Percentiles rank a stretch among this genome's conserved stretches.
Evolutionary conservation across 2,329 filamentous ascomycete species (phyloP).

Genomic region (Aspergillus latus): DNA sequence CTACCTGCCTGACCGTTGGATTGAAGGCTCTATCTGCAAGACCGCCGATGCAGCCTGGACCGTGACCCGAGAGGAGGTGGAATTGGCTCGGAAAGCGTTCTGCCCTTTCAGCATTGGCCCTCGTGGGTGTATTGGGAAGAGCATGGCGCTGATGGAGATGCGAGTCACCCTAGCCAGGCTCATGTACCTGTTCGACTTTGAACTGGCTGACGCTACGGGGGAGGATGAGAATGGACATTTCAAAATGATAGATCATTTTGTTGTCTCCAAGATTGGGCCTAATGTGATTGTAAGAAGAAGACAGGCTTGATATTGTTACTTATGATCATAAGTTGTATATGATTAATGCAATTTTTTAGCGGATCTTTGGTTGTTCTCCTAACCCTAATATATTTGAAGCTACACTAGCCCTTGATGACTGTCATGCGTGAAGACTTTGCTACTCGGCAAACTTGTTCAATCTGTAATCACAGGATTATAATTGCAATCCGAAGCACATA

Average conservation of each 20-base stretch:
- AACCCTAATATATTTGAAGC: no score
- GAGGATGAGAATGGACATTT: constrained; percentile 38
- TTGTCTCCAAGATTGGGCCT: constrained; percentile 38
- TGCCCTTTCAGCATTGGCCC: constrained; percentile 57
- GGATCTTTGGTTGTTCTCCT: no score
- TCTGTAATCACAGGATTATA: no score
- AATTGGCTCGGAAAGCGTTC: constrained; percentile 65
- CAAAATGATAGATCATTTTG: constrained; percentile 41
- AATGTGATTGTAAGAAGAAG: constrained; percentile 30
- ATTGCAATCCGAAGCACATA: no score
- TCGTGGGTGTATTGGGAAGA: constrained; percentile 45
- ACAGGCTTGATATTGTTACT: background rate
- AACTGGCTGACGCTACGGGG: constrained; percentile 33
- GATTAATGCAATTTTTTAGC: no score
- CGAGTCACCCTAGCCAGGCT: constrained; percentile 39
- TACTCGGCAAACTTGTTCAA: no score
- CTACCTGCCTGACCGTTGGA: constrained; percentile 67
- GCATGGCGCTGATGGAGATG: constrained; percentile 46
- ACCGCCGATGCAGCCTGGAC: constrained; percentile 38
- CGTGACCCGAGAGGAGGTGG: constrained; percentile 51
- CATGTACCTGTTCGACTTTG: constrained; percentile 43
- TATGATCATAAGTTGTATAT: no score
- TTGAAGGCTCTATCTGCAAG: constrained; percentile 48
- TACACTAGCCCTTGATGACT: no score
- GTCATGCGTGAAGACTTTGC: no score